Conservation (phyloP, 2,329 filamentous ascomycete genomes). For the Botryosphaeria dothidea region DNA sequence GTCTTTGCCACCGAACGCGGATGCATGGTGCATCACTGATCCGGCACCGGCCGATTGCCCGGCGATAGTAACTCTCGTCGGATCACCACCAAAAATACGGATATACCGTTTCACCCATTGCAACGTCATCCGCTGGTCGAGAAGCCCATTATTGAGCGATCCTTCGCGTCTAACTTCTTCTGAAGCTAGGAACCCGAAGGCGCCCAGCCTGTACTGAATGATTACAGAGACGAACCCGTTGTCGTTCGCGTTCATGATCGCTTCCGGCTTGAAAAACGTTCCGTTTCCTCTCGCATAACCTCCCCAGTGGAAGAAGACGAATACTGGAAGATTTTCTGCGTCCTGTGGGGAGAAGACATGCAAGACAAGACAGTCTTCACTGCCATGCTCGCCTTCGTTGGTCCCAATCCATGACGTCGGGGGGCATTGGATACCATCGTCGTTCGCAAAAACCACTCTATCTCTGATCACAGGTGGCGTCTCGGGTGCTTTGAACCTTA, state of each 20-base stretch:
- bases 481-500: no score
- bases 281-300: not conserved
- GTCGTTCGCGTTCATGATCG: not conserved
- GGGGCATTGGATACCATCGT: no score
- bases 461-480: no score
- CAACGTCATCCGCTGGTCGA: slow-evolving; percentile 63
- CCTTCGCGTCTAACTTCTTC: slow-evolving; percentile 36
- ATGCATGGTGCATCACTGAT: slow-evolving; percentile 42
- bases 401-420: no score
- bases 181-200: not conserved
- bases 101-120: slow-evolving; percentile 65
- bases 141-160: slow-evolving; percentile 62
- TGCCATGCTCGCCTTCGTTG: no score
- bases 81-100: slow-evolving; percentile 52
- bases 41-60: slow-evolving; percentile 62
- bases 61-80: slow-evolving; percentile 60
- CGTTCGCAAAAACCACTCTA: no score
- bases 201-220: not conserved
- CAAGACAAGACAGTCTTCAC: not conserved
- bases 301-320: not conserved
- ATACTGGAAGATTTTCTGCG: not conserved
- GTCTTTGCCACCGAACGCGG: not conserved
- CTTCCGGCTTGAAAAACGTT: not conserved
- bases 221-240: not conserved
- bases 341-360: not conserved